Evolutionary conservation across 148 eudicot species (phyloP), one percentile per base, ranked within the genome.

Genomic region (Spergularia bocconei): DNA sequence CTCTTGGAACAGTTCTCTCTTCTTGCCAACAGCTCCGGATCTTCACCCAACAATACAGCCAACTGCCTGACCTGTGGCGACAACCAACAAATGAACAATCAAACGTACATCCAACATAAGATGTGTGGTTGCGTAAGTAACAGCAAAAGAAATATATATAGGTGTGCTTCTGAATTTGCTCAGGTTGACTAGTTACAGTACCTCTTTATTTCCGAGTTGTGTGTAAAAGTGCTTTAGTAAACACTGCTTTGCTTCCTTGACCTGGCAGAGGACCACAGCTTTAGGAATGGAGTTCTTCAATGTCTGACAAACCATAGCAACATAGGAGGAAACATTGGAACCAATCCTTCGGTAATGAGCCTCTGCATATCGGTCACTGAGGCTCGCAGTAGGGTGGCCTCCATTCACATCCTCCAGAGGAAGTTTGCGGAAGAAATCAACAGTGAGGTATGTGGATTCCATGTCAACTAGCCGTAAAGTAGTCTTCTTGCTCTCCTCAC

Each of bases 401-500:
- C 72, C 86, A 60, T 77, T 85, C 56, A 85, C 91, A 29, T 75
- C 82, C 64, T 86, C 91, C 73, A 76, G 88, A n/a, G 93, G 87
- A 41, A 88, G 90, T 71, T 77, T 87, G 39, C 94, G 88, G 80
- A 92, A 90, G 85, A 90, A 92, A 75, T 88, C 92, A 51, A 85
- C 88, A 3, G 92, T 90, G 72, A 90, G 79, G 75, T 92, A 92
- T 1, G 92, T 79, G 77, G 92, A 80, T 61, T 92, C 97, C 97
- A 92, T 92, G 71, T 90, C 97, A 51, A 92, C 94, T 77, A 92
- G 72, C 36, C 92, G 79, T 67, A 84, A 57, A 25, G 84, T 87
- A 10, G 89, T 87, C 83, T 86, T 88, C 86, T 80, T 92, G 81
- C 97, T 84, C 57, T 88, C 92, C 41, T 88, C 90, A 33, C 88